phyloP scores from a whole-genome alignment of 2,329 filamentous ascomycete species.

The Lomentospora prolificans region DNA sequence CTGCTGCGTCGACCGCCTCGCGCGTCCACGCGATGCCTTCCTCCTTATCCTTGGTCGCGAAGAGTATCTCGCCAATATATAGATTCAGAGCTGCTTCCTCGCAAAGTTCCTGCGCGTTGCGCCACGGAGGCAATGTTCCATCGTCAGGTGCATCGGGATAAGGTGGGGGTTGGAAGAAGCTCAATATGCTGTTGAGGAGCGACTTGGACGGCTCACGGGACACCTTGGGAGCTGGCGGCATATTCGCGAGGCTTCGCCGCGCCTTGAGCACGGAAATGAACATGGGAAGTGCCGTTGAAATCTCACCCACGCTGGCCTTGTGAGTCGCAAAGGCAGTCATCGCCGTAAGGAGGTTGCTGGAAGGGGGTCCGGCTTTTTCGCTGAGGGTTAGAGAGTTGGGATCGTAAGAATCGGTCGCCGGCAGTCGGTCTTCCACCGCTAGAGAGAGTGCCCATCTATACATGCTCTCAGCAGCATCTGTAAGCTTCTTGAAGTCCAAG shows the following conservation, averaged over 20 bases:
- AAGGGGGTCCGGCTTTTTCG: conserved; percentile 46
- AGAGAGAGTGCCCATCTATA: conserved; percentile 70
- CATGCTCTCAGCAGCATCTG: conserved; percentile 58
- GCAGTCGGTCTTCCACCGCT: conserved; percentile 47
- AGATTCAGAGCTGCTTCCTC: conserved; percentile 79
- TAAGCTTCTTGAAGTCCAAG: conserved; percentile 65
- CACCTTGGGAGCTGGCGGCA: conserved; percentile 16
- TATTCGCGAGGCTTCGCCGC: conserved; percentile 48
- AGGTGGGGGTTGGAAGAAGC: conserved; percentile 34
- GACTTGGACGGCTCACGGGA: conserved; percentile 7
- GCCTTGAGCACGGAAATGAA: conserved; percentile 78
- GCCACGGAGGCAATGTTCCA: conserved; percentile 57
- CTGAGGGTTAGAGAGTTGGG: conserved; percentile 53
- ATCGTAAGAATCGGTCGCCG: conserved; percentile 39
- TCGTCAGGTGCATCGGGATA: conserved; percentile 65
- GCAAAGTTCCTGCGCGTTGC: conserved; percentile 58
- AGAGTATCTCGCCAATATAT: conserved; percentile 91
- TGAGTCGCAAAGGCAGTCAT: conserved; percentile 72
- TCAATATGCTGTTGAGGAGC: conserved; percentile 10
- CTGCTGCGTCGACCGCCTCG: conserved; percentile 73
- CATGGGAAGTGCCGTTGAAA: conserved; percentile 66
- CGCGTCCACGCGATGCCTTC: conserved; percentile 83
- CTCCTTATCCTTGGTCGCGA: conserved; percentile 49
- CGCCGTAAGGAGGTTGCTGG: conserved; percentile 64
- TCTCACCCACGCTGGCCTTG: conserved; percentile 58